phyloP scores from a whole-genome alignment of 768 basidiomycete species.

The Pleurotus djamor region DNA sequence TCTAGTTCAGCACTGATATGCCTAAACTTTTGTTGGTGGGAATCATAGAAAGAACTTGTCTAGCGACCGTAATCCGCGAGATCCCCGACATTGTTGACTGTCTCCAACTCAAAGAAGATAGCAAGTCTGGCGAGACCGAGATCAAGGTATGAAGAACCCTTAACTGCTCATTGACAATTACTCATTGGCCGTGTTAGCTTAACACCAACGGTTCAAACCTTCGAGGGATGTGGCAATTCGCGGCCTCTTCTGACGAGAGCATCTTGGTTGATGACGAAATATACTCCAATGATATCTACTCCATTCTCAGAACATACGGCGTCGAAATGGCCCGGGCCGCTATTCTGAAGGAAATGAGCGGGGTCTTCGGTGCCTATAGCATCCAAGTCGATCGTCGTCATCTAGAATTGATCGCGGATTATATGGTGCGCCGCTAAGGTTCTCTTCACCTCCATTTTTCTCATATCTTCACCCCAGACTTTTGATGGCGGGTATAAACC shows the following conservation, averaged over 20 bases:
- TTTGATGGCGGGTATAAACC: slow-evolving; percentile 98
- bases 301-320: slow-evolving; percentile 88
- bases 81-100: slow-evolving; percentile 88
- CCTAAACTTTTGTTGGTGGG: slow-evolving; percentile 95
- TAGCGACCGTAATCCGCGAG: slow-evolving; percentile 83
- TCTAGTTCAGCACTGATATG: slow-evolving; percentile 83
- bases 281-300: slow-evolving; percentile 94
- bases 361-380: slow-evolving; percentile 92
- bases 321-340: slow-evolving; percentile 94
- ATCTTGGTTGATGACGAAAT: slow-evolving; percentile 78
- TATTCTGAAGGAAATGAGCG: slow-evolving; percentile 88
- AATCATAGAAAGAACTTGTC: slow-evolving; percentile 85
- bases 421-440: slow-evolving; percentile 72
- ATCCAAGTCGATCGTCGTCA: slow-evolving; percentile 95
- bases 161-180: not conserved
- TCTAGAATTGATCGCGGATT: slow-evolving; percentile 96
- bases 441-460: not conserved
- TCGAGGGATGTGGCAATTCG: slow-evolving; percentile 81
- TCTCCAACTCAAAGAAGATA: slow-evolving; percentile 69
- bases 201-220: slow-evolving; percentile 95
- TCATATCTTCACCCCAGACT: slow-evolving; percentile 53
- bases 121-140: slow-evolving; percentile 44
- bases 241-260: slow-evolving; percentile 45
- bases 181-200: slow-evolving; percentile 39
- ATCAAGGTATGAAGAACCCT: slow-evolving; percentile 37